These are phyloP conservation scores for Juglanconis oblonga DNA, from an alignment of 2,329 filamentous ascomycete species.

Conservation along the genomic window DNA sequence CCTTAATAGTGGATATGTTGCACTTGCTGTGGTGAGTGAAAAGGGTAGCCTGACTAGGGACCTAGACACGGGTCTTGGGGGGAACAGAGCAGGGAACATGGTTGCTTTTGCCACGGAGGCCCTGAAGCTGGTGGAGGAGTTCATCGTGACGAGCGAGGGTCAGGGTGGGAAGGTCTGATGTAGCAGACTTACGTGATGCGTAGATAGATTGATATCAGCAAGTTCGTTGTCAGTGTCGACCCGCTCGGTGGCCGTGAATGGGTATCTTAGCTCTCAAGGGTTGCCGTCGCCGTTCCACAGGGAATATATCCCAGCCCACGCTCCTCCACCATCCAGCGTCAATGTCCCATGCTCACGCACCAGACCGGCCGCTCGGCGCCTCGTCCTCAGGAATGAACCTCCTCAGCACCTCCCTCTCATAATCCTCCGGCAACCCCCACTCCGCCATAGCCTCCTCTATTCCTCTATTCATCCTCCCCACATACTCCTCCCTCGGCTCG, in stretches of 20 bases:
- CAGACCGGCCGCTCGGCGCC: neutral
- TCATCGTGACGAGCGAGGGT: constrained; percentile 33
- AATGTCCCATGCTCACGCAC: too few relatives aligned
- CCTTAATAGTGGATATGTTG: constrained; percentile 53
- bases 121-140: constrained; percentile 53
- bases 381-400: constrained; percentile 30
- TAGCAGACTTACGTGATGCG: too few relatives aligned
- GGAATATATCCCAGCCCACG: too few relatives aligned
- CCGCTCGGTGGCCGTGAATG: too few relatives aligned
- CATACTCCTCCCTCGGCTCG: constrained; percentile 52
- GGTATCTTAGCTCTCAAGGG: too few relatives aligned
- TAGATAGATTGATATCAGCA: too few relatives aligned
- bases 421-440: constrained; percentile 48
- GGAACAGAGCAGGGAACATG: constrained; percentile 60
- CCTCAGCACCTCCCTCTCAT: constrained; percentile 52
- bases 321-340: too few relatives aligned
- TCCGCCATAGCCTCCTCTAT: constrained; percentile 56
- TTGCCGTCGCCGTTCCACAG: too few relatives aligned
- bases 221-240: too few relatives aligned
- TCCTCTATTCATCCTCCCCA: constrained; percentile 60
- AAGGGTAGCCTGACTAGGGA: constrained; percentile 52
- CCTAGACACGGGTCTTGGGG: constrained; percentile 50
- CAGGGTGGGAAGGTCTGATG: constrained; percentile 7
- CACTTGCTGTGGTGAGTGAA: constrained; percentile 56
- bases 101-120: constrained; percentile 57